Evolutionary conservation across 108 stramenopile species (phyloP).

Genomic region (Ochromonas danica): DNA sequence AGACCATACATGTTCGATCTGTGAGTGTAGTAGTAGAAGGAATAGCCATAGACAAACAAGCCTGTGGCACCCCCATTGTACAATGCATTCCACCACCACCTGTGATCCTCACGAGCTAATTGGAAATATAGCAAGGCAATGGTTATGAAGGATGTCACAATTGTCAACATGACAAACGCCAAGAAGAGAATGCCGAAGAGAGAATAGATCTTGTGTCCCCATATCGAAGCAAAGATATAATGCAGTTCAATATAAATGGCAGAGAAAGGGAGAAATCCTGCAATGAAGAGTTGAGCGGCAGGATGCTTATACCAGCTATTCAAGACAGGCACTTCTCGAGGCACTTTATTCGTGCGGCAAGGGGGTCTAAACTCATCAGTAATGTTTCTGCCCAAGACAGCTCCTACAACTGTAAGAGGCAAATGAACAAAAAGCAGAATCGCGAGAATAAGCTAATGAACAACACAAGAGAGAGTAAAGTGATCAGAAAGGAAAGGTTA

Average conservation of each 20-base stretch:
- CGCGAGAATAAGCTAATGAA: slow-evolving; percentile 55
- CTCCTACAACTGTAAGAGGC: slow-evolving; percentile 86
- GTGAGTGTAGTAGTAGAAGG: slow-evolving; percentile 90
- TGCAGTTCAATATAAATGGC: slow-evolving; percentile 96
- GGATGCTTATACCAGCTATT: slow-evolving; percentile 52
- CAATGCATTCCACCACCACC: slow-evolving; percentile 98
- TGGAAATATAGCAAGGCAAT: slow-evolving; percentile 95
- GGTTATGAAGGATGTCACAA: slow-evolving; percentile 80
- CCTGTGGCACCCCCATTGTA: slow-evolving; percentile 91
- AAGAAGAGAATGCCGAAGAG: slow-evolving; percentile 93
- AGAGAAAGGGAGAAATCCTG: slow-evolving; percentile 96
- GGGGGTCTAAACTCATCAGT: slow-evolving; percentile 86
- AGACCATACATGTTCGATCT: slow-evolving; percentile 89
- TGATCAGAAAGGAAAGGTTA: neutral
- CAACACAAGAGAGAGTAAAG: neutral
- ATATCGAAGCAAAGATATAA: slow-evolving; percentile 96
- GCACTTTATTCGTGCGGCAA: slow-evolving; percentile 92
- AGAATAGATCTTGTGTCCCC: slow-evolving; percentile 98
- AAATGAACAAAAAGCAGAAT: slow-evolving; percentile 75
- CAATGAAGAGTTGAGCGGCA: slow-evolving; percentile 64
- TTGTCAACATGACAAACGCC: slow-evolving; percentile 82
- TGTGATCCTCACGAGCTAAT: slow-evolving; percentile 90
- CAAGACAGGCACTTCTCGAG: slow-evolving; percentile 84
- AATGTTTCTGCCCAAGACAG: slow-evolving; percentile 82
- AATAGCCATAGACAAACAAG: slow-evolving; percentile 87